These are phyloP conservation scores for Colletotrichum sidae DNA, from an alignment of 2,329 filamentous ascomycete genomes.

Conservation along the genomic window DNA sequence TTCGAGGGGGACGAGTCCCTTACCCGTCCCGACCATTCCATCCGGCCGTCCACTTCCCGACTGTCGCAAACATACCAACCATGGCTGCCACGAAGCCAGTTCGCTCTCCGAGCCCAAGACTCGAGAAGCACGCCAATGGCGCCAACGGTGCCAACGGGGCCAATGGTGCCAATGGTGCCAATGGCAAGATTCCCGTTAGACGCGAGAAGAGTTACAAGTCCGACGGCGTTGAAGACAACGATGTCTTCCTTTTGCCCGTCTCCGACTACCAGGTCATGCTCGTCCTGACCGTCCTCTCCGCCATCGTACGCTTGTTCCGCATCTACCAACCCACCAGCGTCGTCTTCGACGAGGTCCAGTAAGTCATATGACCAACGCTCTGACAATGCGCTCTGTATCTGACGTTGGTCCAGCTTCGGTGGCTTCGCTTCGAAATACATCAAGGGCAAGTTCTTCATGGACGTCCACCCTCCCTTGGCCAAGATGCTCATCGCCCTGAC, in stretches of 20 bases:
- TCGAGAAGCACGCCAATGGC: conserved; percentile 45
- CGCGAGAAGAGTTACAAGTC: conserved; percentile 73
- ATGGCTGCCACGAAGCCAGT: conserved; percentile 33
- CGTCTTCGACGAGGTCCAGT: conserved; percentile 99
- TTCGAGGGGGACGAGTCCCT: conserved; percentile 6
- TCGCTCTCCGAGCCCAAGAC: conserved; percentile 31
- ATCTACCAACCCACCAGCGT: conserved; percentile 97
- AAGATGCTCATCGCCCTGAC: conserved; percentile 97
- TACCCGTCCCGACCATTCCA: not conserved
- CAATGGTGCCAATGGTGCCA: conserved; percentile 24
- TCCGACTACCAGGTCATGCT: conserved; percentile 86
- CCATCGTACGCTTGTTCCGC: conserved; percentile 87
- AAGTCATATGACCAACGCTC: conserved; percentile 55
- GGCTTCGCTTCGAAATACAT: conserved; percentile 99
- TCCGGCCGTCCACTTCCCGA: not conserved
- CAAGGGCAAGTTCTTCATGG: conserved; percentile 99
- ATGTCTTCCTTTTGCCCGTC: conserved; percentile 87
- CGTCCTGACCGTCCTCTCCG: conserved; percentile 78
- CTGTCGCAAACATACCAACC: not conserved
- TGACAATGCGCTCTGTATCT: not conserved
- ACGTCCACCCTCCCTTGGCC: conserved; percentile 97
- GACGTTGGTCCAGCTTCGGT: conserved; percentile 76
- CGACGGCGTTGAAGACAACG: conserved; percentile 86
- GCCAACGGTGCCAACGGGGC: conserved; percentile 7
- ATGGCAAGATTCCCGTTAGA: conserved; percentile 42